Evolutionary conservation across 1,139 yeast genomes (phyloP).

Genomic region (Geotrichum restrictum): DNA sequence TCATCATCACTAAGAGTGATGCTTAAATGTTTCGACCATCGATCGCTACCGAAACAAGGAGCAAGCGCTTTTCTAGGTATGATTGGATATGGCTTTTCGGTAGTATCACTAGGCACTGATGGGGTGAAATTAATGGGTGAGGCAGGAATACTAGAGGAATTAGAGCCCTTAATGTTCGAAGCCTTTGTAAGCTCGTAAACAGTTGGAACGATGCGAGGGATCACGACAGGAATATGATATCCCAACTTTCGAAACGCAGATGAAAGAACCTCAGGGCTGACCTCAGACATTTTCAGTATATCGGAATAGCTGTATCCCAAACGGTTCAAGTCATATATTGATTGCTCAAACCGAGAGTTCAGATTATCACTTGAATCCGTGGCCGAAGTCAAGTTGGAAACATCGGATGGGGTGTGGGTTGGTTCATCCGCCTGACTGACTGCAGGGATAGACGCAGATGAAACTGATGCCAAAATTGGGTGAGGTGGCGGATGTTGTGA

Average conservation of each 20-base stretch:
- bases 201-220: background rate
- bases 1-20: slow-evolving; percentile 10
- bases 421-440: too few species aligned
- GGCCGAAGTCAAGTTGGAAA: too few species aligned
- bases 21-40: slow-evolving; percentile 17
- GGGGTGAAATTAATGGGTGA: background rate
- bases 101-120: background rate
- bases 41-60: slow-evolving; percentile 17
- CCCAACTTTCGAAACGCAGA: slow-evolving; percentile 6
- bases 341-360: background rate
- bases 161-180: background rate
- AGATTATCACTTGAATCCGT: too few species aligned
- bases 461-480: too few species aligned
- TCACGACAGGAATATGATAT: slow-evolving; percentile 1
- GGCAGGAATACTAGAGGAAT: background rate
- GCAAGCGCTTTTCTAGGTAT: background rate
- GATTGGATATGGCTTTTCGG: background rate
- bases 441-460: too few species aligned
- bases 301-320: slow-evolving; percentile 12
- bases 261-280: slow-evolving; percentile 5
- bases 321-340: slow-evolving; percentile 8
- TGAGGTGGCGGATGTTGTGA: too few species aligned
- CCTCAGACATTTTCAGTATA: slow-evolving; percentile 7
- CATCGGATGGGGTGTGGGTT: background rate
- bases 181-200: too few species aligned